These are phyloP conservation scores for Leishmania tropica DNA, from an alignment of 208 protist species.

Conservation along the genomic window DNA sequence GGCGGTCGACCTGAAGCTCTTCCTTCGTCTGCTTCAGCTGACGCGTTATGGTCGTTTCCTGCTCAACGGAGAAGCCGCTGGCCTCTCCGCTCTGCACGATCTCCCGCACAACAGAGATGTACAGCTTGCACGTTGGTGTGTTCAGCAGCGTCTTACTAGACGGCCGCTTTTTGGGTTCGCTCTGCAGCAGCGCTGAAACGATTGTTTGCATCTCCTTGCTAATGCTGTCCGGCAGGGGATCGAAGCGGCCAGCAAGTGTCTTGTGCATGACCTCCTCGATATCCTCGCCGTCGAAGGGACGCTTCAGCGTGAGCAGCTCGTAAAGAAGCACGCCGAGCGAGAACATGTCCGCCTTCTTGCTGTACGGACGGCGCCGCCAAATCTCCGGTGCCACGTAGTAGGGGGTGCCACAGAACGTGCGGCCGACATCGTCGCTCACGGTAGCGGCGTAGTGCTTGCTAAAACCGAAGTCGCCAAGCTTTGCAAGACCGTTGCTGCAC, in stretches of 20 bases:
- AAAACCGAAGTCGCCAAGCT: slow-evolving; percentile 84
- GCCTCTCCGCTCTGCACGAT: slow-evolving; percentile 61
- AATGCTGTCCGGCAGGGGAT: slow-evolving; percentile 41
- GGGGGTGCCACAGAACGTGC: slow-evolving; percentile 76
- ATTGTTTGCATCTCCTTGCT: slow-evolving; percentile 57
- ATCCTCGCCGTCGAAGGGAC: slow-evolving; percentile 69
- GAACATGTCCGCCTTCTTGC: slow-evolving; percentile 94
- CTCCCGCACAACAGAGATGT: slow-evolving; percentile 70
- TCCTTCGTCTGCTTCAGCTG: slow-evolving; percentile 69
- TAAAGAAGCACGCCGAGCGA: slow-evolving; percentile 87
- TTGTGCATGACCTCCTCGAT: slow-evolving; percentile 71
- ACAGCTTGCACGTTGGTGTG: slow-evolving; percentile 66
- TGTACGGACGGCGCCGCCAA: slow-evolving; percentile 86
- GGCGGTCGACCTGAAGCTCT: slow-evolving; percentile 47
- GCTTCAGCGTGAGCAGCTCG: slow-evolving; percentile 79
- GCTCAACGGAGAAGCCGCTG: slow-evolving; percentile 36
- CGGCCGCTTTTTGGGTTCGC: slow-evolving; percentile 53
- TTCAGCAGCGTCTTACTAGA: slow-evolving; percentile 62
- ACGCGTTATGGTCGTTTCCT: slow-evolving; percentile 42
- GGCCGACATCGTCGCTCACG: slow-evolving; percentile 43
- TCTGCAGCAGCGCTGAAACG: slow-evolving; percentile 41
- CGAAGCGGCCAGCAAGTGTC: slow-evolving; percentile 41
- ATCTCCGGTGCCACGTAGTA: slow-evolving; percentile 94
- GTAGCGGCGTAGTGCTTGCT: slow-evolving; percentile 45
- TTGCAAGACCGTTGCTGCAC: slow-evolving; percentile 66